Evolutionary conservation across 176 grass and related monocot genomes (phyloP).

Genomic region (Avena eriantha): DNA sequence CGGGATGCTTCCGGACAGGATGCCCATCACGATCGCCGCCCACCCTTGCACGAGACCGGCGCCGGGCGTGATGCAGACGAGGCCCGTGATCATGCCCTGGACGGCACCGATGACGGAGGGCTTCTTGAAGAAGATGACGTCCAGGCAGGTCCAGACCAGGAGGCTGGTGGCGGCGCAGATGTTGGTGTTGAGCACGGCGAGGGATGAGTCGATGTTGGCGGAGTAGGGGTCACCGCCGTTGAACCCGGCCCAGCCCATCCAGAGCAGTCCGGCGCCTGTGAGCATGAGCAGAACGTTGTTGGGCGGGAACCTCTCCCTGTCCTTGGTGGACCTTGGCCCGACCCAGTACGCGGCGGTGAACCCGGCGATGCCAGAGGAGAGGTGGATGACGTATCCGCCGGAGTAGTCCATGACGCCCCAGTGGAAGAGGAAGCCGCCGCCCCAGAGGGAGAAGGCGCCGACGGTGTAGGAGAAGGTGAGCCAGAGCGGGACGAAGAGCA

Average conservation of each 20-base stretch:
- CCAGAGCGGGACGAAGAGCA: constrained; percentile 94
- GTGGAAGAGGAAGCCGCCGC: constrained; percentile 93
- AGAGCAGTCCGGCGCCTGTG: constrained; percentile 82
- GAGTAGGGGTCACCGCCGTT: constrained; percentile 92
- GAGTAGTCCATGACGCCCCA: constrained; percentile 98
- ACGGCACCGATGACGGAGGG: constrained; percentile 92
- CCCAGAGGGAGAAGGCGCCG: constrained; percentile 92
- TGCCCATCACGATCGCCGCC: constrained; percentile 85
- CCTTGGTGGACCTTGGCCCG: constrained; percentile 84
- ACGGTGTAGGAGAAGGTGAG: constrained; percentile 96
- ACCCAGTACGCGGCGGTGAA: constrained; percentile 94
- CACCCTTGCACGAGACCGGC: constrained; percentile 46
- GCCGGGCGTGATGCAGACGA: constrained; percentile 90
- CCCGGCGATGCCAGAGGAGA: constrained; percentile 84
- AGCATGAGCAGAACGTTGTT: constrained; percentile 94
- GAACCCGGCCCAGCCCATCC: constrained; percentile 98
- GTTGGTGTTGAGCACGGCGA: constrained; percentile 93
- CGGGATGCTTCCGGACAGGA: constrained; percentile 80
- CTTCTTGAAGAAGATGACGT: constrained; percentile 94
- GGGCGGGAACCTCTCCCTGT: constrained; percentile 87
- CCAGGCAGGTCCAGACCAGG: constrained; percentile 91
- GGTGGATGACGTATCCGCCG: constrained; percentile 93
- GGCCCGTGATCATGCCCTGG: constrained; percentile 94
- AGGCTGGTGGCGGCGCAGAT: constrained; percentile 88
- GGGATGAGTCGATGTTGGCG: constrained; percentile 78